Percentiles rank a stretch among this genome's conserved stretches.
Conservation (phyloP, 2,329 filamentous ascomycete genomes). For the Periconia sp. region DNA sequence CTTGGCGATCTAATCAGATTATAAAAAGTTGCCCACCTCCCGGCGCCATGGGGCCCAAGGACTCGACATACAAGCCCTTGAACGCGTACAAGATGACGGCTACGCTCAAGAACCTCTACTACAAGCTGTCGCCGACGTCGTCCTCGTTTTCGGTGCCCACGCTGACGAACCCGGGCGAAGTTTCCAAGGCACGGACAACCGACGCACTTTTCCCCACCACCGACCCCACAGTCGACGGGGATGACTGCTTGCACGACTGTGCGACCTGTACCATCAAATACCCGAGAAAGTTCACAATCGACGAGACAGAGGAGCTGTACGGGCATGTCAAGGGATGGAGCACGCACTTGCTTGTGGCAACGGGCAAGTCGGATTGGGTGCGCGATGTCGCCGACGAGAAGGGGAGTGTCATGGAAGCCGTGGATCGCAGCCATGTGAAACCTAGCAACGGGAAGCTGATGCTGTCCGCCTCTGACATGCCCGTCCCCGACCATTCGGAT, state of each 20-base stretch:
- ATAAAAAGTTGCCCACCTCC: slow-evolving; percentile 17
- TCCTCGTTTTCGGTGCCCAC: slow-evolving; percentile 39
- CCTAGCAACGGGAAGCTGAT: slow-evolving; percentile 78
- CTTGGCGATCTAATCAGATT: slow-evolving; percentile 47
- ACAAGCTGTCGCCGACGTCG: slow-evolving; percentile 41
- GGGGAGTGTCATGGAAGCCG: slow-evolving; percentile 62
- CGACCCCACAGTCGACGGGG: slow-evolving; percentile 78
- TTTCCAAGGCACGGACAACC: slow-evolving; percentile 54
- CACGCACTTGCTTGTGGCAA: slow-evolving; percentile 89
- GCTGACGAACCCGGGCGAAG: slow-evolving; percentile 46
- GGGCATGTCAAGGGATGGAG: slow-evolving; percentile 86
- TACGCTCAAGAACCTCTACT: slow-evolving; percentile 44
- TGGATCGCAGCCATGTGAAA: slow-evolving; percentile 58
- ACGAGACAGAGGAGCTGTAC: slow-evolving; percentile 80
- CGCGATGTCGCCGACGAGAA: slow-evolving; percentile 84
- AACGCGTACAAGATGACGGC: slow-evolving; percentile 46
- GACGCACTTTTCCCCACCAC: slow-evolving; percentile 74
- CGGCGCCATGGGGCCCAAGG: slow-evolving; percentile 23
- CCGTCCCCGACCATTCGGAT: slow-evolving; percentile 71
- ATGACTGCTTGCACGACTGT: slow-evolving; percentile 90
- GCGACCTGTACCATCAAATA: slow-evolving; percentile 78
- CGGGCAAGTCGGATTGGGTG: slow-evolving; percentile 96
- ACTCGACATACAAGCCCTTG: slow-evolving; percentile 28
- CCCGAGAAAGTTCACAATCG: slow-evolving; percentile 74
- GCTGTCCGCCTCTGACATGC: slow-evolving; percentile 91